Evolutionary conservation across 257 asterid species (phyloP), one percentile per base, ranked within the genome.

Genomic region (Lycium ferocissimum): DNA sequence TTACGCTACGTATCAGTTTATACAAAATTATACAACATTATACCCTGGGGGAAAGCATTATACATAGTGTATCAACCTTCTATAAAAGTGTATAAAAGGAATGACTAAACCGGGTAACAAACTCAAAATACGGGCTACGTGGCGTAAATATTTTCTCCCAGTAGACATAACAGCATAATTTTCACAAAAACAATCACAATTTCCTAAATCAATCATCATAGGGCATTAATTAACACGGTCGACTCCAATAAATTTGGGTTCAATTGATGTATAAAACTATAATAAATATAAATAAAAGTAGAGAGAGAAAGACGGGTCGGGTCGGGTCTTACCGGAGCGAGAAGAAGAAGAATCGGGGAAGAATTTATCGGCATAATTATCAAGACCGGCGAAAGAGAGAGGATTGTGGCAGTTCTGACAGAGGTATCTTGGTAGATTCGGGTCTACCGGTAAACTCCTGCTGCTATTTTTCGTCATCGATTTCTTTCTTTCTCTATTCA

Each of bases 351-450:
- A 69, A 63, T 80, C 12, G 1, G 92, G 86, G 78, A 86, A 90
- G 91, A 89, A 92, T 82, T 92, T 94, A 63, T 93, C 98, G 84
- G 96, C 95, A 87, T 91, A 91, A 14, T 98, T 88, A 85, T 95
- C 99, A 84, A 90, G 90, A 83, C 98, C 96, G 82, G 86, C 92
- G 93, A 97, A 86, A 90, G 93, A 92, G 83, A 97, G 96, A 87
- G 90, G 86, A 84, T 93, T 93, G 56, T 93, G 99, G 92, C 99
- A 97, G 91, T 95, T 95, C 91, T 97, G 99, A 86, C 99, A 97
- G 66, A 95, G 92, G 90, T 91, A 97, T 84, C 98, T 91, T 20
- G 99, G 99, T 10, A 97, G 97, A 83, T 93, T 96, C 85, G 98
- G 98, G 92, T 96, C 98, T 22, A 91, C 94, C 75, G 94, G 97